phyloP scores from a whole-genome alignment of 352 stramenopile genomes.

The Phytophthora megakarya region DNA sequence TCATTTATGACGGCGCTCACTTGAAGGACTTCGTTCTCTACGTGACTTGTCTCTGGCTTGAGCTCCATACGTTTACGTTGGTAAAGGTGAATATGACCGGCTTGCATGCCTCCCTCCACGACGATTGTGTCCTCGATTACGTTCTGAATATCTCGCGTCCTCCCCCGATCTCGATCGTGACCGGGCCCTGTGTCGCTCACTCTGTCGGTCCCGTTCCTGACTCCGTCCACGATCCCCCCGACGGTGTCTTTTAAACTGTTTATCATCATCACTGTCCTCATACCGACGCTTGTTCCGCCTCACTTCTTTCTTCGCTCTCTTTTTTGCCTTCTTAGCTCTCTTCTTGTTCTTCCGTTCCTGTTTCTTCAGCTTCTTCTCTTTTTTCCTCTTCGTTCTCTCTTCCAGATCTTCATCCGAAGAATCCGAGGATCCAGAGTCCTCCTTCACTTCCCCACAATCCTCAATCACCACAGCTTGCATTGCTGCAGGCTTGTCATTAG shows the following conservation, averaged over 20 bases:
- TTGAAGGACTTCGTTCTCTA: background rate
- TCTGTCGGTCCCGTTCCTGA: background rate
- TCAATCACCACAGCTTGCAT: conserved; percentile 92
- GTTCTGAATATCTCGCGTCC: background rate
- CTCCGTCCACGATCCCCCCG: conserved; percentile 6
- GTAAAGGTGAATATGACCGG: conserved; percentile 2
- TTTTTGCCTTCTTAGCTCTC: conserved; percentile 39
- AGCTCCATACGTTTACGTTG: background rate
- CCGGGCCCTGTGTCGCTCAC: background rate
- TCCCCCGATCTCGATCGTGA: conserved; percentile 19
- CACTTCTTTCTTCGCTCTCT: conserved; percentile 30
- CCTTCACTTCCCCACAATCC: conserved; percentile 91
- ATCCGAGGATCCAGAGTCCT: conserved; percentile 4
- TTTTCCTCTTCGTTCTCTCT: conserved; percentile 21
- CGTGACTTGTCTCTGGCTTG: no score
- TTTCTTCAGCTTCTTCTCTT: conserved; percentile 34
- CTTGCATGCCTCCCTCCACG: background rate
- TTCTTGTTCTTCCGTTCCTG: conserved; percentile 14
- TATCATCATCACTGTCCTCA: conserved; percentile 7
- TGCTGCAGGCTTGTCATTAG: conserved; percentile 80
- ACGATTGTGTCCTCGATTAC: background rate
- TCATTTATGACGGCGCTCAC: conserved; percentile 9
- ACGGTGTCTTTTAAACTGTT: background rate
- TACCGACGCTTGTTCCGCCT: conserved; percentile 15
- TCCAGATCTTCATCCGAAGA: background rate